A percentile compares a stretch with the other conserved stretches of the same genome.
phyloP scores from a whole-genome alignment of 2,329 filamentous ascomycete genomes.

The Colletotrichum sp. region DNA sequence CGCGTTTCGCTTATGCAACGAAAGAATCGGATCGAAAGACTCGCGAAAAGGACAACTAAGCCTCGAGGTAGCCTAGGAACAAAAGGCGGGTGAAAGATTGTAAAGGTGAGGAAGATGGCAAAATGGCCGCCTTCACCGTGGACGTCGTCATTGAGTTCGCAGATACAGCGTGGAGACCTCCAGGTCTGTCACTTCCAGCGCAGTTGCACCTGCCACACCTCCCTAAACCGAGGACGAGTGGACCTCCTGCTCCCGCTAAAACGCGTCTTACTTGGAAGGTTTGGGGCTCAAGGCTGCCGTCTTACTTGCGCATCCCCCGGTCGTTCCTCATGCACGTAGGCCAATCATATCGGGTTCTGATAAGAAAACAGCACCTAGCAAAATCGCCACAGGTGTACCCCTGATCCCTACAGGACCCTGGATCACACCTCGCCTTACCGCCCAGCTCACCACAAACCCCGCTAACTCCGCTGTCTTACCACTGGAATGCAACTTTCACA shows the following conservation, averaged over 20 bases:
- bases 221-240: neutral
- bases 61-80: neutral
- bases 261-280: neutral
- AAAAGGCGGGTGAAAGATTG: neutral
- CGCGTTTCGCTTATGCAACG: constrained; percentile 8
- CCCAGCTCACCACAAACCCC: neutral
- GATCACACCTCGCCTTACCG: neutral
- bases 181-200: neutral
- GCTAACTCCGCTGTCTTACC: neutral
- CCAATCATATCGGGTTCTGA: neutral
- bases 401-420: neutral
- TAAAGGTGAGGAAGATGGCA: neutral
- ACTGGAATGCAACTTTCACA: neutral
- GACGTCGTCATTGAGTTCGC: neutral
- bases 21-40: neutral
- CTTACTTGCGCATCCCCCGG: neutral
- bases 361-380: neutral
- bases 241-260: neutral
- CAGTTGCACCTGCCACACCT: neutral
- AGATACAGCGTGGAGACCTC: neutral
- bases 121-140: neutral
- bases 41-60: neutral
- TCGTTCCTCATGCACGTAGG: neutral
- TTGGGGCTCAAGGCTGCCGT: neutral
- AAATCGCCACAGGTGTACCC: neutral